Conservation (phyloP, 2,329 filamentous ascomycete species). For the Tolypocladium tundrense region DNA sequence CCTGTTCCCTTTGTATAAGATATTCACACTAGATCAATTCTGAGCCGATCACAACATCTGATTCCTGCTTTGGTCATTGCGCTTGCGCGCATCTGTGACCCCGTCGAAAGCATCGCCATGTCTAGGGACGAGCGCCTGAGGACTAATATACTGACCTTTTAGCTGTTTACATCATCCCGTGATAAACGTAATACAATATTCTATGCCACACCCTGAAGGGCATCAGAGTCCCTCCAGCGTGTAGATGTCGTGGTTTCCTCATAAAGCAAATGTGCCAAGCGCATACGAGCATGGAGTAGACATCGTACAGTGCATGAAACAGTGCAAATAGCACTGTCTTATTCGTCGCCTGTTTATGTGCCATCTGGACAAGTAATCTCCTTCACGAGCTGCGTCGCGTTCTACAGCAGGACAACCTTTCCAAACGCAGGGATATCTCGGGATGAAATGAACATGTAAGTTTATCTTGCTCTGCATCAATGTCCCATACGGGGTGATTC, state of each 20-base stretch:
- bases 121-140: no score
- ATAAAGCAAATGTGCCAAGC: background rate
- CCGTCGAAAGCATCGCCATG: no score
- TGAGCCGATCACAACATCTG: background rate
- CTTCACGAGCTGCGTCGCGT: background rate
- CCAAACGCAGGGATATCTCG: no score
- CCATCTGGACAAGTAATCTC: background rate
- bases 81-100: background rate
- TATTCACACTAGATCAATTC: slow-evolving; percentile 20
- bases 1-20: slow-evolving; percentile 26
- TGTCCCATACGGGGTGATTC: no score
- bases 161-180: no score
- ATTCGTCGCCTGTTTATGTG: background rate
- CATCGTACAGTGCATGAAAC: background rate
- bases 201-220: no score
- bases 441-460: background rate
- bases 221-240: background rate
- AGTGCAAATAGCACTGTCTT: background rate
- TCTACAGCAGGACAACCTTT: background rate
- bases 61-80: background rate
- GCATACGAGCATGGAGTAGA: background rate
- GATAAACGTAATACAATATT: background rate
- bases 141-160: no score
- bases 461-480: background rate
- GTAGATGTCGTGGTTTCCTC: background rate